Percentiles rank a stretch among this genome's conserved stretches.
phyloP scores from a whole-genome alignment of 768 basidiomycete genomes.

The Leccinellum albellum region DNA sequence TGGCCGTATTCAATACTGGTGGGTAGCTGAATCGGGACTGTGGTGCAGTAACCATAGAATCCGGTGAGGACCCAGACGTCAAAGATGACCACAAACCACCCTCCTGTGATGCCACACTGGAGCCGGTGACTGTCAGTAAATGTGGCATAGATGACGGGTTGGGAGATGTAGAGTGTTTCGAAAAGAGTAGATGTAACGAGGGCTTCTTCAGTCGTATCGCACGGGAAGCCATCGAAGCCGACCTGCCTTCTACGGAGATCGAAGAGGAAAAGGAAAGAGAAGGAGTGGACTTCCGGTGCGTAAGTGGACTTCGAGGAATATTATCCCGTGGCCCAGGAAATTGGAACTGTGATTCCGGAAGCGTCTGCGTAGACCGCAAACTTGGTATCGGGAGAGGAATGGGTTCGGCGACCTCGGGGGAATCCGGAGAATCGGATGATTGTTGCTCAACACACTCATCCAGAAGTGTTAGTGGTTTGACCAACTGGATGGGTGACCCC shows the following conservation, averaged over 20 bases:
- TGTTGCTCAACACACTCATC: conserved; percentile 28
- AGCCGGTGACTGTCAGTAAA: conserved; percentile 19
- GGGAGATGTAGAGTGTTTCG: conserved; percentile 57
- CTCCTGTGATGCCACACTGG: conserved; percentile 15
- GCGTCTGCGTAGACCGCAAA: conserved; percentile 18
- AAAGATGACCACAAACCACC: conserved; percentile 23
- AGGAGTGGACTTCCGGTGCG: conserved; percentile 36
- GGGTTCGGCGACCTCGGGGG: conserved; percentile 31
- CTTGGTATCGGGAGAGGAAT: conserved; percentile 23
- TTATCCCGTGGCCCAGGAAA: conserved; percentile 43
- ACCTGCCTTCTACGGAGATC: conserved; percentile 31
- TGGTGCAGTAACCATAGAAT: conserved; percentile 56
- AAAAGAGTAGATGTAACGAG: conserved; percentile 64
- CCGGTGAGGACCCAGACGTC: conserved; percentile 33
- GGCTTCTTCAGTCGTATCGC: conserved; percentile 55
- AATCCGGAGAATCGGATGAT: conserved; percentile 23
- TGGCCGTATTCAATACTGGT: conserved; percentile 57
- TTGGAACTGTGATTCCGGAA: conserved; percentile 32
- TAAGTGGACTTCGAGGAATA: conserved; percentile 28
- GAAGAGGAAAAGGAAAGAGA: conserved; percentile 32
- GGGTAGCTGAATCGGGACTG: conserved; percentile 47
- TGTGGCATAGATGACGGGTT: conserved; percentile 31
- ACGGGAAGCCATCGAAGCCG: conserved; percentile 33
- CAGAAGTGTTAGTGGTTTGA: conserved; percentile 38
- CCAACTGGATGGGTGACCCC: conserved; percentile 28